Percentiles rank a stretch among this genome's conserved stretches.
Conservation (phyloP, 805 yeast species). For the Grigorovia yakushimaensis region DNA sequence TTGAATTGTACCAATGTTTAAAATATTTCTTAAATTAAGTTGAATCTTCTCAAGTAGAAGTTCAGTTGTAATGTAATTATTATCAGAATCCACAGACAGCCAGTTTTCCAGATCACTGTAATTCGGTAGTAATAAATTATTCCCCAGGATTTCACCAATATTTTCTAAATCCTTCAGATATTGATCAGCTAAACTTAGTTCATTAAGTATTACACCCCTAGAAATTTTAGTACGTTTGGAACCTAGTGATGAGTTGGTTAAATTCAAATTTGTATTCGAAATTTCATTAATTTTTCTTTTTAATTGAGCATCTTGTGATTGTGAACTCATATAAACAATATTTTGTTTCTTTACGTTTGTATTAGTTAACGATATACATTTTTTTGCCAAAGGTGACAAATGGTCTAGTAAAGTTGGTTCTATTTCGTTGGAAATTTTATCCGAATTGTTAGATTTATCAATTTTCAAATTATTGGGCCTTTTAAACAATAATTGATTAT, state of each 20-base stretch:
- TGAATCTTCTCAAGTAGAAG: constrained; percentile 10
- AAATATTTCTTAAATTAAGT: constrained; percentile 12
- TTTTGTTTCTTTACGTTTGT: constrained; percentile 1
- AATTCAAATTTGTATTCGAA: constrained; percentile 1
- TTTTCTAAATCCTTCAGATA: constrained; percentile 14
- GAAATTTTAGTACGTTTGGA: constrained; percentile 13
- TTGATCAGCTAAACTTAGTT: constrained; percentile 13
- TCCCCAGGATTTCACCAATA: constrained; percentile 3
- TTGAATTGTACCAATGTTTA: constrained; percentile 8
- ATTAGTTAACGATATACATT: constrained; percentile 6
- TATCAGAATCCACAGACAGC: constrained; percentile 7
- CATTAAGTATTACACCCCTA: constrained; percentile 16
- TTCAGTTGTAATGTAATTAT: constrained; percentile 10
- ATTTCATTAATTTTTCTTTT: not conserved
- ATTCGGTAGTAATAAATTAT: not conserved
- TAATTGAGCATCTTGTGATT: not conserved
- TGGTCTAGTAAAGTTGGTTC: constrained; percentile 8
- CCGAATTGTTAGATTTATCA: not conserved
- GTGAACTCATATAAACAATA: not conserved
- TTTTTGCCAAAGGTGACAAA: constrained; percentile 19
- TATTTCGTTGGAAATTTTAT: not conserved
- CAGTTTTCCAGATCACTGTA: constrained; percentile 13
- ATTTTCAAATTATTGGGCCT: constrained; percentile 10
- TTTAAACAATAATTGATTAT: constrained; percentile 8
- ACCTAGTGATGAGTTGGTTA: not conserved